A percentile compares a stretch with the other conserved stretches of the same genome.
Evolutionary conservation across 2,329 filamentous ascomycete species (phyloP).

Genomic region (Ophiostoma triangulosporum): DNA sequence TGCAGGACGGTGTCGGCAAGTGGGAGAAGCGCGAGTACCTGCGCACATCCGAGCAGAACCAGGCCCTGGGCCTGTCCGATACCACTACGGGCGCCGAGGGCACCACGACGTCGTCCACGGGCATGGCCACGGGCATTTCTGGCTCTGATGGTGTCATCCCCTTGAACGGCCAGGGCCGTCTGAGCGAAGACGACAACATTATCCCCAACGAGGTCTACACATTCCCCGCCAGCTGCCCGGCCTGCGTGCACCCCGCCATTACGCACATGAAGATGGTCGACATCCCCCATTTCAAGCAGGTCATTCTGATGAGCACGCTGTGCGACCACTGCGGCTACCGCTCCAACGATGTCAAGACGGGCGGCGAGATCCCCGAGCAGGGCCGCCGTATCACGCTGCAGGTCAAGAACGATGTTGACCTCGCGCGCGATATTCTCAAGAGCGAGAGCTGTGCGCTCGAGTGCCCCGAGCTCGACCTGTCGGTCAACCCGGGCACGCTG

Average conservation of each 20-base stretch:
- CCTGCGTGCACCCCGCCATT: conserved; percentile 70
- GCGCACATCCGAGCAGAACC: conserved; percentile 76
- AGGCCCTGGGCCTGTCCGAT: conserved; percentile 61
- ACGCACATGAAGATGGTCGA: conserved; percentile 99
- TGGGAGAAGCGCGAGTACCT: conserved; percentile 77
- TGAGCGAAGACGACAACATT: conserved; percentile 57
- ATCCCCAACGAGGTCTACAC: conserved; percentile 85
- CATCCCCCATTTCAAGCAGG: conserved; percentile 95
- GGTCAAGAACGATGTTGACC: conserved; percentile 56
- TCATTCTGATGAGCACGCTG: conserved; percentile 86
- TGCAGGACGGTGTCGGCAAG: conserved; percentile 68
- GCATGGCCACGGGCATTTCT: conserved; percentile 21
- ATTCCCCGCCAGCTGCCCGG: conserved; percentile 84
- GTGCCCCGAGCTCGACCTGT: conserved; percentile 75
- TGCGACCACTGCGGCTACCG: conserved; percentile 89
- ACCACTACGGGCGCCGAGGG: conserved; percentile 32
- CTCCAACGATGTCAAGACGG: conserved; percentile 95
- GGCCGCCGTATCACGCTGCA: conserved; percentile 71
- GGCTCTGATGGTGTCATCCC: conserved; percentile 37
- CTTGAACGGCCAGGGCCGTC: conserved; percentile 24
- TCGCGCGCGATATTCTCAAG: conserved; percentile 89
- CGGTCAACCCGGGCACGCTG: conserved; percentile 84
- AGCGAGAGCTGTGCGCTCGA: conserved; percentile 80
- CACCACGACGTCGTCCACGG: conserved; percentile 11
- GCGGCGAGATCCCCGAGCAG: conserved; percentile 75